Evolutionary conservation across 2,329 filamentous ascomycete species (phyloP).

Genomic region (Trichoderma breve): DNA sequence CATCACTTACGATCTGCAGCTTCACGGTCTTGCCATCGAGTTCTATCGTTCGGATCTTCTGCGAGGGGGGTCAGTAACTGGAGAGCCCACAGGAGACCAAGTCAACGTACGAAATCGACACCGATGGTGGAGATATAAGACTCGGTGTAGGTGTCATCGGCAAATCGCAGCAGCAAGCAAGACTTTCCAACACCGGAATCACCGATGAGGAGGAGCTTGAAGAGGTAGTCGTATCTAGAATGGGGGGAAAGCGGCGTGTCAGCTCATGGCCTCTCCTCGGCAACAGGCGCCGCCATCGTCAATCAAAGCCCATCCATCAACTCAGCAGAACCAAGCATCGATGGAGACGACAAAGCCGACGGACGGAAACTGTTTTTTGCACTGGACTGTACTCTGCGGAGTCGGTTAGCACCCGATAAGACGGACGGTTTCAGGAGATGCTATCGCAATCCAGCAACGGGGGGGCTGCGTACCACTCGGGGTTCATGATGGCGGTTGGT

Average conservation of each 20-base stretch:
- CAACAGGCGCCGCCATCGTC: neutral
- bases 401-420: conserved; percentile 28
- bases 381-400: conserved; percentile 27
- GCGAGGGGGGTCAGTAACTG: neutral
- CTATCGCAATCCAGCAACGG: conserved; percentile 28
- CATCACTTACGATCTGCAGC: conserved; percentile 84
- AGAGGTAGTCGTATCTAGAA: conserved; percentile 99
- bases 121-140: conserved; percentile 99
- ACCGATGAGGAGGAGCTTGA: conserved; percentile 99
- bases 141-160: conserved; percentile 98
- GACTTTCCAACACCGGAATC: conserved; percentile 99
- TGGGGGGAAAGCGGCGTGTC: conserved; percentile 22
- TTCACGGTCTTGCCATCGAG: conserved; percentile 99
- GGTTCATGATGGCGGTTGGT: conserved; percentile 69
- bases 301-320: conserved; percentile 22
- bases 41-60: conserved; percentile 99
- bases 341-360: neutral
- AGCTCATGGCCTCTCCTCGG: neutral
- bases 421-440: conserved; percentile 30
- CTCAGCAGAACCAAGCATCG: neutral
- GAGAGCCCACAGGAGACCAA: neutral
- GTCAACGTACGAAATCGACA: conserved; percentile 85
- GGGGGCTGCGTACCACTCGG: conserved; percentile 72
- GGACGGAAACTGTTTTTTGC: neutral
- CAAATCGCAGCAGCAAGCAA: conserved; percentile 94